These are phyloP conservation scores for Candida silvicultrix DNA, from an alignment of 805 yeast species.

Conservation along the genomic window DNA sequence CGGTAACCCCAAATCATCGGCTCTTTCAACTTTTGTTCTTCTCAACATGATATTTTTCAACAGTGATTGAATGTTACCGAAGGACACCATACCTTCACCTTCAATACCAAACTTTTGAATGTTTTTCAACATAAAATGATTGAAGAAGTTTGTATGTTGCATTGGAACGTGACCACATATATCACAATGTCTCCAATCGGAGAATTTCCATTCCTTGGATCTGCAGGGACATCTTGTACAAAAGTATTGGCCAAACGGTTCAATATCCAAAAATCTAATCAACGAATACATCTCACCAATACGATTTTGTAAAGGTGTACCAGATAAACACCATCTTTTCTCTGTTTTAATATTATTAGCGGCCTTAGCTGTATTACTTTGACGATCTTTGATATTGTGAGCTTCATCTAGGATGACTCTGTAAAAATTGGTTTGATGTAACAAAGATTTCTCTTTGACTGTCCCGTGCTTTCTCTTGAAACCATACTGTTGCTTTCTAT, in stretches of 20 bases:
- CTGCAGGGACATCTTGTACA: constrained; percentile 91
- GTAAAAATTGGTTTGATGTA: constrained; percentile 72
- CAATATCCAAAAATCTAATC: constrained; percentile 74
- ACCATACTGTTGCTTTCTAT: constrained; percentile 77
- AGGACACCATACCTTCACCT: constrained; percentile 76
- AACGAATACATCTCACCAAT: constrained; percentile 95
- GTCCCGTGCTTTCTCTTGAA: constrained; percentile 65
- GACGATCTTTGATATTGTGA: constrained; percentile 93
- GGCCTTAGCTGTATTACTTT: constrained; percentile 89
- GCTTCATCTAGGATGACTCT: constrained; percentile 94
- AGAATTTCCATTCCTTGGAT: constrained; percentile 78
- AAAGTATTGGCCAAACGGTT: constrained; percentile 84
- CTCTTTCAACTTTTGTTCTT: constrained; percentile 92
- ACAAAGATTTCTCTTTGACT: constrained; percentile 66
- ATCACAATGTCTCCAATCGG: constrained; percentile 80
- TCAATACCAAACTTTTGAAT: constrained; percentile 80
- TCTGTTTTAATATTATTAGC: constrained; percentile 68
- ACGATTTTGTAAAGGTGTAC: constrained; percentile 94
- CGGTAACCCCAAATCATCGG: constrained; percentile 96
- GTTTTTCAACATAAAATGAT: constrained; percentile 91
- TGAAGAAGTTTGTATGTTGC: constrained; percentile 93
- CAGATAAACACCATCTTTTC: constrained; percentile 88
- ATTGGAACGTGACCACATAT: constrained; percentile 86
- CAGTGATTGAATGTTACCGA: constrained; percentile 67
- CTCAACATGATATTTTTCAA: constrained; percentile 82